These are phyloP conservation scores for Knoxdaviesia proteae DNA, from an alignment of 2,329 filamentous ascomycete genomes.

Conservation along the genomic window DNA sequence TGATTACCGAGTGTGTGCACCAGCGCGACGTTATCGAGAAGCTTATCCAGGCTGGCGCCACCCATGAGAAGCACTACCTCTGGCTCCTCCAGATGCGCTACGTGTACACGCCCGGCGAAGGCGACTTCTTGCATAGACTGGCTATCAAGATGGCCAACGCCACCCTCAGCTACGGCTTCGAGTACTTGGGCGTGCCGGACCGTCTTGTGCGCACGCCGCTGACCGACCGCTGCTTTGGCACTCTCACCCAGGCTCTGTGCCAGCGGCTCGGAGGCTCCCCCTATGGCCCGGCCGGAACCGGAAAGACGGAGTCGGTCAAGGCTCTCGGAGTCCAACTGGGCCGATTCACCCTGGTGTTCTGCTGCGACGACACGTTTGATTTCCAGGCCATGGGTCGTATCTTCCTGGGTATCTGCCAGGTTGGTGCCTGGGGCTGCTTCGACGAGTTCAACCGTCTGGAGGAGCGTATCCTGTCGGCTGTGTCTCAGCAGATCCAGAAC, in stretches of 20 bases:
- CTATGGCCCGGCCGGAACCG: constrained; percentile 91
- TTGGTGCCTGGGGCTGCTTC: constrained; percentile 98
- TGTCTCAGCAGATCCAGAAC: constrained; percentile 98
- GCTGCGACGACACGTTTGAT: constrained; percentile 98
- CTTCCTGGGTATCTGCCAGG: constrained; percentile 96
- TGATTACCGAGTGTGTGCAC: constrained; percentile 97
- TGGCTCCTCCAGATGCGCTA: constrained; percentile 98
- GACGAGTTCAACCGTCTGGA: constrained; percentile 99
- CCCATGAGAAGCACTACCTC: constrained; percentile 58
- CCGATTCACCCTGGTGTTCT: constrained; percentile 95
- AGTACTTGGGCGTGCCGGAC: constrained; percentile 92
- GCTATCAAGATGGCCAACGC: constrained; percentile 95
- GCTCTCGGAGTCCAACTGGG: constrained; percentile 90
- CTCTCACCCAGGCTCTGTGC: constrained; percentile 84
- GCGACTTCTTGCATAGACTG: constrained; percentile 64
- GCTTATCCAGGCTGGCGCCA: constrained; percentile 55
- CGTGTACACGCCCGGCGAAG: constrained; percentile 53
- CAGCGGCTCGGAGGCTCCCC: constrained; percentile 91
- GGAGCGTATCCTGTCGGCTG: constrained; percentile 89
- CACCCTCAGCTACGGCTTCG: constrained; percentile 85
- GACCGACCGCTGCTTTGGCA: constrained; percentile 95
- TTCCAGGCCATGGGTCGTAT: constrained; percentile 99
- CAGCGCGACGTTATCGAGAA: constrained; percentile 87
- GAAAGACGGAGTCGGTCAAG: constrained; percentile 98
- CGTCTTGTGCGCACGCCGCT: constrained; percentile 90